Evolutionary conservation across 1,284 basidiomycete species (phyloP), one percentile per base, ranked within the genome.

Genomic region (Athelia sp.): DNA sequence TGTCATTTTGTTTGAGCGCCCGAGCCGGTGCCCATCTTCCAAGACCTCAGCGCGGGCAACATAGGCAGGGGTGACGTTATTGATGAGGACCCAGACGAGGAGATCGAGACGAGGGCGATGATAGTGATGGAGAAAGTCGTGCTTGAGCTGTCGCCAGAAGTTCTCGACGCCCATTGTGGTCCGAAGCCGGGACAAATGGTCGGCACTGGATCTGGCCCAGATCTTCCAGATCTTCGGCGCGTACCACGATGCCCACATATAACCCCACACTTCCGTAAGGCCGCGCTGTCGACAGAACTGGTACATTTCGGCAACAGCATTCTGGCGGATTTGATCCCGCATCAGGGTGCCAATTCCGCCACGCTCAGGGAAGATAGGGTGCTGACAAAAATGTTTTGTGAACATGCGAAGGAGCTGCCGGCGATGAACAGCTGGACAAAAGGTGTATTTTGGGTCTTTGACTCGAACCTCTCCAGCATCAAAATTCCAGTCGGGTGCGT

Each of bases 91-190:
- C 52, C 58, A 66, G 11, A 68, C 56, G 4, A 64, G 57, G 14
- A 62, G 62, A 46, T 69, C 64, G n/a, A n/a, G n/a, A n/a, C n/a
- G n/a, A n/a, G n/a, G n/a, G n/a, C n/a, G n/a, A n/a, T n/a, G n/a
- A n/a, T 50, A 47, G 3, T 34, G 44, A 18, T 29, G 17, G 23
- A 62, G 48, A 21, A 57, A 48, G 6, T 58, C 45, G 32, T 68
- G 62, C 42, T 69, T 69, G 2, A 69, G 46, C 42, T 64, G 61
- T 8, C 50, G 22, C 67, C 66, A 69, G 50, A 63, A 62, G 46
- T 67, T 69, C 47, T 69, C 64, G 11, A 62, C 61, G 24, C 48
- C 58, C 65, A 70, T 70, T 1, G 64, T 70, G 0, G 65, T 70
- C 2, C 59, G 49, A 1, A 63, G 51, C 1, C 54, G 52, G 1